A percentile compares a stretch with the other conserved stretches of the same genome.
Evolutionary conservation across 2,329 filamentous ascomycete genomes (phyloP).

Genomic region (Neonectria hederae): DNA sequence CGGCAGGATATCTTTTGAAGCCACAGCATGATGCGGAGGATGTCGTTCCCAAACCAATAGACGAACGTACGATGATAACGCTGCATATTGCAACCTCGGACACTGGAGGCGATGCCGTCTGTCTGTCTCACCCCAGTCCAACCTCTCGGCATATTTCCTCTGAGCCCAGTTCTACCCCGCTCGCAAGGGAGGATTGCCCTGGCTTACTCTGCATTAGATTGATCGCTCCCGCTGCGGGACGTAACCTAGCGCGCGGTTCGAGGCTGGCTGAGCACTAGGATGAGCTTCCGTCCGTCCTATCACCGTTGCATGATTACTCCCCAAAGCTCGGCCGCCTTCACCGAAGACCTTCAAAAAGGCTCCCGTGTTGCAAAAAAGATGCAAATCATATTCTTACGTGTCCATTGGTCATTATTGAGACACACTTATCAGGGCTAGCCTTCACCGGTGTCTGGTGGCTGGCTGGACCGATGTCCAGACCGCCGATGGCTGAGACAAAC

Average conservation of each 20-base stretch:
- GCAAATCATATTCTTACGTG: neutral
- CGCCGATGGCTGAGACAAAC: no score
- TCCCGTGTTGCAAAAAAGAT: neutral
- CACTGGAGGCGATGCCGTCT: no score
- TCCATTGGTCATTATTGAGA: neutral
- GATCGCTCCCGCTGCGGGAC: neutral
- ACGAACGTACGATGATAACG: neutral
- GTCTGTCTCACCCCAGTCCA: neutral
- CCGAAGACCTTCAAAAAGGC: neutral
- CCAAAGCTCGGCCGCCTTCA: neutral
- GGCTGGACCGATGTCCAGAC: no score
- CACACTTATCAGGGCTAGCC: neutral
- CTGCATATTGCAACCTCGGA: neutral
- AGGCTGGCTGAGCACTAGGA: neutral
- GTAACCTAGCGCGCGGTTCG: neutral
- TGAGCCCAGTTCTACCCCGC: neutral
- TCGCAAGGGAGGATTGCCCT: neutral
- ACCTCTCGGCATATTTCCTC: neutral
- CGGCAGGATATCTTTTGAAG: neutral
- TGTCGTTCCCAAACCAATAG: neutral
- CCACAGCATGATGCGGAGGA: neutral
- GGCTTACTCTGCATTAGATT: neutral
- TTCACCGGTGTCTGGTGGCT: neutral
- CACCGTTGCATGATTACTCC: neutral
- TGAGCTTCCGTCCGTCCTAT: neutral